Base-by-base conservation (phyloP, 2,329 filamentous ascomycete species). In the Aureobasidium sp. region DNA sequence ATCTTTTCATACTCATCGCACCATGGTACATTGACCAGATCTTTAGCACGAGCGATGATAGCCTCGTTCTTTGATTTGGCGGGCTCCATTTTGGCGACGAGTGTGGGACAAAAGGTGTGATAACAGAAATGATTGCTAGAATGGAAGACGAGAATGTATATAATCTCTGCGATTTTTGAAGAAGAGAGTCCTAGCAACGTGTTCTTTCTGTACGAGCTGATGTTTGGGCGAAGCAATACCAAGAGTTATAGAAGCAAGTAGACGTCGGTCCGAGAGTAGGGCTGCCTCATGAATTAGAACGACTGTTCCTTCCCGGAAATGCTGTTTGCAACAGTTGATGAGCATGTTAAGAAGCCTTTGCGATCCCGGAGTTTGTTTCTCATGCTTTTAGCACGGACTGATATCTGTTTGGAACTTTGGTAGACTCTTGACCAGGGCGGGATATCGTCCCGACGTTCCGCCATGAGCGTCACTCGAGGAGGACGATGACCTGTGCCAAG, bases 1-100 rank as follows among this genome's bases (percentile, higher is more conserved):
- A 87, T 86, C 68, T 81, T 83, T 68, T 86, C 82, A 60, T 85
- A 87, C 64, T 85, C 80, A 8, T 85, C 83, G 63, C 81, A 80
- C 76, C 80, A 82, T 0, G 82, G 83, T 1, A 80, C 74, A 64
- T 84, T 78, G 11, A 78, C 72, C 12, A 84, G 71, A 37, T 74
- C 75, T 65, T 75, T 79, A 17, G 82, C 81, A 22, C 47, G 34
- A 37, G 39, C 56, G 14, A 65, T 61, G 15, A 63, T 53, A 12
- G 56, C 51, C 9, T 57, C 36, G 27, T 62, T 49, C 41, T 64
- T 64, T 8, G 31, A 37, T 22, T 61, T 61, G 1, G 63, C 63
- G 29, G 57, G 57, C 11, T 61, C 47, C 57, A 61, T 61, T 15
- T 29, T 45, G n/a, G 15, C 15, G 29, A 36, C 11, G 2, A 31